Percentiles rank a stretch among this genome's conserved stretches.
These are phyloP conservation scores for Annulohypoxylon nitens DNA, from an alignment of 495 filamentous ascomycete species.

Conservation along the genomic window DNA sequence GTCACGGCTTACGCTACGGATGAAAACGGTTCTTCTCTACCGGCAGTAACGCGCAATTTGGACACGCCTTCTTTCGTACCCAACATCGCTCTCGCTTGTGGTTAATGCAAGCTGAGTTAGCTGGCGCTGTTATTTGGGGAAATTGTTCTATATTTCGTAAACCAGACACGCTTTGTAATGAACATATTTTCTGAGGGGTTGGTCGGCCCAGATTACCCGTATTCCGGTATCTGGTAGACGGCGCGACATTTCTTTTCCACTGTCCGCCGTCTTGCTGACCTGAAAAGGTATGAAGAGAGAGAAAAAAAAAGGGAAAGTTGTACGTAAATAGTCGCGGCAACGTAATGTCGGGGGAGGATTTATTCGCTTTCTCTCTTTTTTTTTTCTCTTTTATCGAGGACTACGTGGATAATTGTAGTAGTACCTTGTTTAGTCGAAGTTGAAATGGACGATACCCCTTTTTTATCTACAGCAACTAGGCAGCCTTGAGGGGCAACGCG, in stretches of 20 bases:
- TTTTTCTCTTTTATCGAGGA: slow-evolving; percentile 20
- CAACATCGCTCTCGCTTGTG: not conserved
- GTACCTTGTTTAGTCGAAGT: slow-evolving; percentile 46
- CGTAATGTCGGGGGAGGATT: slow-evolving; percentile 23
- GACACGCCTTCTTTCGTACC: slow-evolving; percentile 9
- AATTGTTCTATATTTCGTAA: slow-evolving; percentile 22
- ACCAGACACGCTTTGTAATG: slow-evolving; percentile 44
- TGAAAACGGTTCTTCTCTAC: not conserved
- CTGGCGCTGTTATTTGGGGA: slow-evolving; percentile 15
- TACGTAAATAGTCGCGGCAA: slow-evolving; percentile 16
- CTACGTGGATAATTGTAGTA: slow-evolving; percentile 34
- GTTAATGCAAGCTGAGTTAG: not conserved
- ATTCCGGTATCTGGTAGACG: not conserved
- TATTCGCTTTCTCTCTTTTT: not conserved
- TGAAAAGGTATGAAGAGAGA: slow-evolving; percentile 19
- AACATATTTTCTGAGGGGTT: slow-evolving; percentile 24
- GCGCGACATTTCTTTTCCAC: slow-evolving; percentile 8
- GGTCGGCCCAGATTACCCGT: slow-evolving; percentile 11
- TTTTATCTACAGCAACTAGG: slow-evolving; percentile 22
- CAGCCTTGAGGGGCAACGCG: not conserved
- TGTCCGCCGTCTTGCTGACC: not conserved
- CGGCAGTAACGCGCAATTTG: slow-evolving; percentile 12
- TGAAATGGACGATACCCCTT: slow-evolving; percentile 54
- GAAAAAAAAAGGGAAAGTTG: slow-evolving; percentile 26
- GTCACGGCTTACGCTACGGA: not conserved